These are phyloP conservation scores for Chrysosporium keratinophilum DNA, from an alignment of 2,329 filamentous ascomycete genomes.

Conservation along the genomic window DNA sequence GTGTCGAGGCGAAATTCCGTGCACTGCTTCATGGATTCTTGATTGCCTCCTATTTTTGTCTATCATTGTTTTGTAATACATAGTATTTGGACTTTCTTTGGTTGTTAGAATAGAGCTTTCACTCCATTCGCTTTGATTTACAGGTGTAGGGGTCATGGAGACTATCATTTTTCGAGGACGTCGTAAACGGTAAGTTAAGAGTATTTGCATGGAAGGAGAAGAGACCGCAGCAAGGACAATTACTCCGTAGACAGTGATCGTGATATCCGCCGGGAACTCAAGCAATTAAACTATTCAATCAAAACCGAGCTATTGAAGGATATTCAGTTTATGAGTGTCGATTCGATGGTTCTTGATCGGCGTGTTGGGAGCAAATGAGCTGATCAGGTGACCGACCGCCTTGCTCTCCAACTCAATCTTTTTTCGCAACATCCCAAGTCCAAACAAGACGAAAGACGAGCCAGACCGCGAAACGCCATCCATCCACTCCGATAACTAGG, in stretches of 20 bases:
- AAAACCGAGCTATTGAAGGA: no score
- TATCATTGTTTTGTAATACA: neutral
- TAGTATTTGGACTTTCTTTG: neutral
- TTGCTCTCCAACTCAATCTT: neutral
- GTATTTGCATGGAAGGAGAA: no score
- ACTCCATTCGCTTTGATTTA: neutral
- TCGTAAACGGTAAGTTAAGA: no score
- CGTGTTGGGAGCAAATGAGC: no score
- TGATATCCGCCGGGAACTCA: no score
- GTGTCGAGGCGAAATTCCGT: no score
- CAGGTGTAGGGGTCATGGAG: neutral
- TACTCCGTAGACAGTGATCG: no score
- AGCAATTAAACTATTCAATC: no score
- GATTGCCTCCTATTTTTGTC: neutral
- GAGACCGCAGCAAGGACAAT: no score
- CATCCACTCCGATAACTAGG: neutral
- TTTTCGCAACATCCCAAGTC: neutral
- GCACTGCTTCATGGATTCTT: neutral
- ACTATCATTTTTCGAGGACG: no score
- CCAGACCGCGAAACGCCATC: neutral
- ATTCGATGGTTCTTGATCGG: no score
- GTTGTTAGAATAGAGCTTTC: neutral
- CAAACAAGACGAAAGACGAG: neutral
- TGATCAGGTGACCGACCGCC: neutral
- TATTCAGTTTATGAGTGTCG: no score